These are phyloP conservation scores for Paecilomyces sp. DNA, from an alignment of 2,329 filamentous ascomycete genomes.

Conservation along the genomic window DNA sequence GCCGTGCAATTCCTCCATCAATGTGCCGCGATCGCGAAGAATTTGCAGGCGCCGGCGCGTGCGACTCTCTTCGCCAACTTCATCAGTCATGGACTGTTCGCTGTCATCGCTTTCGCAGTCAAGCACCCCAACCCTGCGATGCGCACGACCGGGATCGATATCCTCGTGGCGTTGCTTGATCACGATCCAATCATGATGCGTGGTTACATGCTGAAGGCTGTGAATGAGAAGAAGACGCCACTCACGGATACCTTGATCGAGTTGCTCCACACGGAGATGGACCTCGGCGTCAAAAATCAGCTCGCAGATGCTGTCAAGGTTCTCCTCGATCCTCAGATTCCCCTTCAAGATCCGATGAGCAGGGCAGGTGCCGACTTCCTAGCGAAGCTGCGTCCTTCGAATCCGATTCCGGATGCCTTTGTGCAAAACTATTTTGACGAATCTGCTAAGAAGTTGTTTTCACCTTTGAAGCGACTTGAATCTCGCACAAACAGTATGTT, in stretches of 20 bases:
- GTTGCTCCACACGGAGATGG: slow-evolving; percentile 80
- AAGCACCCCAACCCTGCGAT: slow-evolving; percentile 77
- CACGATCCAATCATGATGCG: slow-evolving; percentile 94
- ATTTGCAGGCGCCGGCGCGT: slow-evolving; percentile 74
- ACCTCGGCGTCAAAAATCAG: slow-evolving; percentile 91
- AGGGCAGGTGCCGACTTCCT: slow-evolving; percentile 62
- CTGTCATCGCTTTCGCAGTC: slow-evolving; percentile 86
- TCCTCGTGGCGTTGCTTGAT: slow-evolving; percentile 88
- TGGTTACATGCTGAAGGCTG: slow-evolving; percentile 83
- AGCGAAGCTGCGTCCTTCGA: slow-evolving; percentile 54
- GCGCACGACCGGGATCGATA: slow-evolving; percentile 86
- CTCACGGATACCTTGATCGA: slow-evolving; percentile 91
- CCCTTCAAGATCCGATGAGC: slow-evolving; percentile 51
- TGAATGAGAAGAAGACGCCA: slow-evolving; percentile 76
- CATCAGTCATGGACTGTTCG: slow-evolving; percentile 75
- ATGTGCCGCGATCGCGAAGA: slow-evolving; percentile 90
- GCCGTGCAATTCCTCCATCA: slow-evolving; percentile 95
- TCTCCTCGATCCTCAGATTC: slow-evolving; percentile 67
- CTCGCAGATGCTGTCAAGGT: slow-evolving; percentile 94
- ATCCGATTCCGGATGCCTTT: slow-evolving; percentile 77
- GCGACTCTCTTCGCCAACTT: slow-evolving; percentile 85
- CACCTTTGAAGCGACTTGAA: slow-evolving; percentile 76
- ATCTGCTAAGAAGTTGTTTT: slow-evolving; percentile 77
- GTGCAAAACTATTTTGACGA: slow-evolving; percentile 84
- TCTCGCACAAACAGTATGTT: slow-evolving; percentile 48